Conservation (phyloP, 257 asterid genomes). For the Galeopsis tetrahit region DNA sequence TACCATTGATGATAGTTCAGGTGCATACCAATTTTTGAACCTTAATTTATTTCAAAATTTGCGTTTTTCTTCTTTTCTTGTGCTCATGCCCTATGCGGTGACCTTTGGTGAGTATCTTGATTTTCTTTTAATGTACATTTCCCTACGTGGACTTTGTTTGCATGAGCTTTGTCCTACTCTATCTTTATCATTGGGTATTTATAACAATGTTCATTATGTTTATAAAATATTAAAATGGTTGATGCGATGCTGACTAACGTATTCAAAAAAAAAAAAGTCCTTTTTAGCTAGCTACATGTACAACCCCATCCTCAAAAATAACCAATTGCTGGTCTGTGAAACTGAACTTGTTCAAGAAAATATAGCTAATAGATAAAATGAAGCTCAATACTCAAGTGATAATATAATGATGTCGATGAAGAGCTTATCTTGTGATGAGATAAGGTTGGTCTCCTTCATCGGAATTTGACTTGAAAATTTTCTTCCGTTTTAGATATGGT, state of each 20-base stretch:
- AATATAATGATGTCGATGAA: slow-evolving; percentile 15
- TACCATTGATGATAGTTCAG: slow-evolving; percentile 27
- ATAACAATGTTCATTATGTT: not conserved
- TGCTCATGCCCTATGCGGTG: slow-evolving; percentile 8
- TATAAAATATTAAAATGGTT: not conserved
- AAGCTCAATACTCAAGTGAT: not conserved
- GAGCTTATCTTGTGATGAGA: slow-evolving; percentile 27
- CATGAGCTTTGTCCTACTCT: slow-evolving; percentile 1
- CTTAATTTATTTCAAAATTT: not conserved
- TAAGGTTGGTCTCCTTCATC: not conserved
- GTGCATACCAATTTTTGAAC: slow-evolving; percentile 26
- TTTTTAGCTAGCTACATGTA: slow-evolving; percentile 7
- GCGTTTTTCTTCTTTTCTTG: slow-evolving; percentile 6
- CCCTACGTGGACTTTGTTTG: not conserved
- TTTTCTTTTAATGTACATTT: slow-evolving; percentile 16
- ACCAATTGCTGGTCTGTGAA: slow-evolving; percentile 5
- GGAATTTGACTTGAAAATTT: slow-evolving; percentile 18
- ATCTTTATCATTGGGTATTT: slow-evolving; percentile 5
- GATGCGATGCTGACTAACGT: not conserved
- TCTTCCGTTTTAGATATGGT: not conserved
- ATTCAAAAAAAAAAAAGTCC: not conserved
- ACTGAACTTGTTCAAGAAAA: slow-evolving; percentile 7
- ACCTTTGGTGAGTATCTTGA: slow-evolving; percentile 21
- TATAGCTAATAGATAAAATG: slow-evolving; percentile 23
- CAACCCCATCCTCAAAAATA: not conserved